Conservation (phyloP, 768 basidiomycete species). For the Sporobolomyces pararoseus region DNA sequence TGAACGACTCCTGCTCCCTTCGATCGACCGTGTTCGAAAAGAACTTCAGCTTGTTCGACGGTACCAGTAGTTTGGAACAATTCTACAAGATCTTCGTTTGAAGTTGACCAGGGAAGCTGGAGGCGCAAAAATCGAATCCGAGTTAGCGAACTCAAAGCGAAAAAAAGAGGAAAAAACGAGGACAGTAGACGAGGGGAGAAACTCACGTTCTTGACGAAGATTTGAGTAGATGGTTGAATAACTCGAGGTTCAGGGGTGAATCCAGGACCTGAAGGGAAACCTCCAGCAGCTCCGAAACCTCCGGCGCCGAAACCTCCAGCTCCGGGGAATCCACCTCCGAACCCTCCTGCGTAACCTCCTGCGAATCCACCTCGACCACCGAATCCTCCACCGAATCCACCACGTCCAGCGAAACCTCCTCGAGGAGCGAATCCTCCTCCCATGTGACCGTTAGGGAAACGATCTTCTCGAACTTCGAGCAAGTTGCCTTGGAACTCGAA, state of each 20-base stretch:
- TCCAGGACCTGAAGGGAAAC: slow-evolving; percentile 14
- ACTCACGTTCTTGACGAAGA: slow-evolving; percentile 96
- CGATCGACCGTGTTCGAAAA: slow-evolving; percentile 85
- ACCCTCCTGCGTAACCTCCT: slow-evolving; percentile 57
- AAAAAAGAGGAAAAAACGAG: neutral
- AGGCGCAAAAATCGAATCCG: neutral
- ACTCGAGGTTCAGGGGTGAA: neutral
- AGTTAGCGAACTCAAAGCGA: neutral
- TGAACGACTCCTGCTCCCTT: slow-evolving; percentile 96
- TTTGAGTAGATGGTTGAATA: slow-evolving; percentile 63
- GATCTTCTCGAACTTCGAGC: slow-evolving; percentile 94
- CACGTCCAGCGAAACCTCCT: slow-evolving; percentile 48
- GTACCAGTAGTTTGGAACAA: slow-evolving; percentile 92
- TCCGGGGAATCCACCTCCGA: slow-evolving; percentile 52
- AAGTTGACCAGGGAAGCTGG: slow-evolving; percentile 96
- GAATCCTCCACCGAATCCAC: slow-evolving; percentile 56
- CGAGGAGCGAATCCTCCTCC: slow-evolving; percentile 51
- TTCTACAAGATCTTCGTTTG: slow-evolving; percentile 96
- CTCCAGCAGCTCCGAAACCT: slow-evolving; percentile 34
- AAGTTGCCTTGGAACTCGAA: slow-evolving; percentile 95
- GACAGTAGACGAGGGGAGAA: neutral
- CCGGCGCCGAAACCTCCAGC: slow-evolving; percentile 50
- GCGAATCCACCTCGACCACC: slow-evolving; percentile 59
- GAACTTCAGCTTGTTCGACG: slow-evolving; percentile 88
- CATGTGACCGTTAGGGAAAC: slow-evolving; percentile 54